phyloP scores from a whole-genome alignment of 345 rosid genomes.

The Excoecaria agallocha region DNA sequence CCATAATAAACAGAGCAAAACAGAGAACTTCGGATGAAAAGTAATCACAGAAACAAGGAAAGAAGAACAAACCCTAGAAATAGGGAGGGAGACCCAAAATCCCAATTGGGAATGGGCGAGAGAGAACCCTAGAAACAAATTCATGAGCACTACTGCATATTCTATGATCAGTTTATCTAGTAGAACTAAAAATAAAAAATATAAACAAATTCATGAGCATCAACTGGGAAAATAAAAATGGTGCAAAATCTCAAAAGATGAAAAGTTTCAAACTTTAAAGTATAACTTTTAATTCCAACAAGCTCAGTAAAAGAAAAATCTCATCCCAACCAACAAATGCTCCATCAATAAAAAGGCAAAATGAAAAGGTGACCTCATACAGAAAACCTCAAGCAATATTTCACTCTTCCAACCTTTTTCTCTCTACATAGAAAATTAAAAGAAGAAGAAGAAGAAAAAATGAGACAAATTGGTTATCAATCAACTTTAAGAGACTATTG shows the following conservation, averaged over 20 bases:
- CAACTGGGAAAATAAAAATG: background rate
- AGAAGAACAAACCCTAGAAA: too few species aligned
- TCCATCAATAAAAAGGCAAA: slow-evolving; percentile 14
- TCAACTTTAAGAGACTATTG: slow-evolving; percentile 29
- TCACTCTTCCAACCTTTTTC: slow-evolving; percentile 35
- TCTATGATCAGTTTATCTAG: too few species aligned
- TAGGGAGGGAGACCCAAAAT: too few species aligned
- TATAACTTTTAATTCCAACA: slow-evolving; percentile 11
- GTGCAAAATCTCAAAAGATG: background rate
- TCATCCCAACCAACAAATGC: slow-evolving; percentile 25
- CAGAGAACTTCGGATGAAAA: too few species aligned
- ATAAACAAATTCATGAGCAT: too few species aligned
- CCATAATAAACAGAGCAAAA: too few species aligned
- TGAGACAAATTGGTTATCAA: slow-evolving; percentile 29
- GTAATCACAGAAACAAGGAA: too few species aligned
- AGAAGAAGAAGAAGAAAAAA: slow-evolving; percentile 6
- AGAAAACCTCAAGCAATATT: slow-evolving; percentile 30
- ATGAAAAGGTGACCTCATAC: slow-evolving; percentile 22
- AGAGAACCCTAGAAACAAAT: too few species aligned
- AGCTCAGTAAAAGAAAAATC: slow-evolving; percentile 4
- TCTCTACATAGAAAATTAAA: slow-evolving; percentile 16
- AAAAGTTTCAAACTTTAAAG: background rate
- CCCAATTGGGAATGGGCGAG: too few species aligned
- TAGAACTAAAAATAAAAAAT: too few species aligned
- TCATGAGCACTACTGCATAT: too few species aligned